Evolutionary conservation across 805 yeast genomes (phyloP), one percentile per base, ranked within the genome.

Genomic region (Lachancea nothofagi): DNA sequence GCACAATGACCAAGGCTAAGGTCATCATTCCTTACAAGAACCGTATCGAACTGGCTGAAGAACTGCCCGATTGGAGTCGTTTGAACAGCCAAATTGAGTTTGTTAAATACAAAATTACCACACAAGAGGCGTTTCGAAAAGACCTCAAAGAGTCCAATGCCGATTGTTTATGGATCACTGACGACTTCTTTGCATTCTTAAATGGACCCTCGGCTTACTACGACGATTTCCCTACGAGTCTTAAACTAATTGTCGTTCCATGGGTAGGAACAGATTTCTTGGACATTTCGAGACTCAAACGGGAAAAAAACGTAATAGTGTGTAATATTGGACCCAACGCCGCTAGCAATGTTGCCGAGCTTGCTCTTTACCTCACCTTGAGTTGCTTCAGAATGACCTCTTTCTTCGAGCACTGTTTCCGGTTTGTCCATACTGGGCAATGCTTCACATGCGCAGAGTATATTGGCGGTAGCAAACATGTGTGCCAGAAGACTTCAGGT

Each of bases 271-370:
- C 64, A 47, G 83, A 80, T 43, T 66, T 64, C 29, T 69, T 72
- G 40, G 78, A 77, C 48, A 72, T 69, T 1, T 44, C 47, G 7
- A 66, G 55, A 9, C 57, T 80, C 61, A 58, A 64, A 21, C 51
- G 57, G 15, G 65, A 61, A 24, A 66, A 70, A 26, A 72, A 71
- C 10, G 74, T 84, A 20, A 51, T 63, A 6, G 65, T 84, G 44
- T 75, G 83, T 44, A 80, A 84, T 53, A 78, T 78, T 40, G 74
- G 84, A 43, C 63, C 72, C 8, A 64, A 68, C 28, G 77, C 82
- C 0, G 75, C 83, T 1, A 75, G 69, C 29, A 80, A 83, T 12
- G 94, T 84, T 20, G 83, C 89, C 3, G 94, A 84, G 46, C 62
- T 79, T 42, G 90, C 80, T 3, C 61, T 82, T 32, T 71, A 65